Conservation (phyloP, 2,329 filamentous ascomycete species). For the Massarina eburnea region DNA sequence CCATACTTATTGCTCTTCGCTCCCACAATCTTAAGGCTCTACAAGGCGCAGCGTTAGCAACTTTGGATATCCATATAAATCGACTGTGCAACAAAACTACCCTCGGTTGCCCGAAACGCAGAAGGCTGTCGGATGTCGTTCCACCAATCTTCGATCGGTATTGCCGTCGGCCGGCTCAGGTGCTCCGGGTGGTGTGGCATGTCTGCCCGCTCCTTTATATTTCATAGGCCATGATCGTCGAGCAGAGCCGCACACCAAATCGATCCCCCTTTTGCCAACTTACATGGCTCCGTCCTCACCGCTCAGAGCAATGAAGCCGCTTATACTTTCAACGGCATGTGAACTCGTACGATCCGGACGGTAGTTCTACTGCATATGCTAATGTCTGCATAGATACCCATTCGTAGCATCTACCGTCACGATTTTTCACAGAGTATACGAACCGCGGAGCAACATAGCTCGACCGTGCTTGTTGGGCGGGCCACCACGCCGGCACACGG, state of each 20-base stretch:
- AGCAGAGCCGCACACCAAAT: conserved; percentile 24
- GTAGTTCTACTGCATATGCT: neutral
- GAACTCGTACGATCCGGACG: neutral
- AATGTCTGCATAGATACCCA: neutral
- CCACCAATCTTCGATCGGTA: conserved; percentile 13
- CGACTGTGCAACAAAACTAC: conserved; percentile 16
- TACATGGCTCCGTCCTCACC: conserved; percentile 7
- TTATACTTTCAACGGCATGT: neutral
- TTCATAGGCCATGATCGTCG: conserved; percentile 1
- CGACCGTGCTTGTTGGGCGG: neutral
- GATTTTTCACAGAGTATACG: neutral
- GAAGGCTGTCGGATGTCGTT: neutral
- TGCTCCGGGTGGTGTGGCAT: conserved; percentile 9
- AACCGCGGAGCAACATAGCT: neutral
- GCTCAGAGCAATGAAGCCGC: neutral
- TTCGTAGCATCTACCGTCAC: neutral
- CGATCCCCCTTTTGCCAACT: conserved; percentile 11
- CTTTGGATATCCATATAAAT: conserved; percentile 5
- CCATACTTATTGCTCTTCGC: conserved; percentile 16
- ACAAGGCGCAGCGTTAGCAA: conserved; percentile 9
- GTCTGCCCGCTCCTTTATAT: conserved; percentile 16
- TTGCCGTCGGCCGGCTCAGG: conserved; percentile 6
- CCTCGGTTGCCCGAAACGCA: conserved; percentile 6
- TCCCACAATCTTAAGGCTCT: conserved; percentile 12
- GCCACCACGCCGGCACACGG: conserved; percentile 10